These are phyloP conservation scores for Lotus japonicus DNA, from an alignment of 306 rosid species.

Conservation along the genomic window DNA sequence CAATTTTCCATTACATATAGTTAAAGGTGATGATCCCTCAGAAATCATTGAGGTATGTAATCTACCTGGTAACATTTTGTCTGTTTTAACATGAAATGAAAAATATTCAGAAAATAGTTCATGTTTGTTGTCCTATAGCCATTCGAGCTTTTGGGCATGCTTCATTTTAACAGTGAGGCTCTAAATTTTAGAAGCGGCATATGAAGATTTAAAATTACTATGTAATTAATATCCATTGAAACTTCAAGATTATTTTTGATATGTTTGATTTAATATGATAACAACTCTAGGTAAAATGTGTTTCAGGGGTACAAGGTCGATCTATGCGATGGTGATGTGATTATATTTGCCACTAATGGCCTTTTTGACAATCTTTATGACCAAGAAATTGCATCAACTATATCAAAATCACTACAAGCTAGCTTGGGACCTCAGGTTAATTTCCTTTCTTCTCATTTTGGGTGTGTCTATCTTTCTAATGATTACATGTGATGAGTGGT, in stretches of 20 bases:
- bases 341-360: constrained; percentile 69
- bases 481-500: not conserved
- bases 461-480: not conserved
- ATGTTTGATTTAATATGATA: not conserved
- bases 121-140: not conserved
- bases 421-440: constrained; percentile 55
- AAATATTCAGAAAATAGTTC: not conserved
- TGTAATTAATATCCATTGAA: not conserved
- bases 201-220: not conserved
- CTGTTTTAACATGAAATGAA: not conserved
- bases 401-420: constrained; percentile 41
- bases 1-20: constrained; percentile 49
- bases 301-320: constrained; percentile 46
- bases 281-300: constrained; percentile 7
- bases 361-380: constrained; percentile 78
- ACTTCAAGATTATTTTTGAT: not conserved
- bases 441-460: not conserved
- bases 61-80: not conserved
- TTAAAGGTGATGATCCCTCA: constrained; percentile 46
- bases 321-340: constrained; percentile 61
- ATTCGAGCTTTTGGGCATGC: not conserved
- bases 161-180: not conserved
- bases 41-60: constrained; percentile 48
- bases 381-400: constrained; percentile 53
- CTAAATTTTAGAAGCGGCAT: not conserved